phyloP scores from a whole-genome alignment of 2,329 filamentous ascomycete species.

The Ophiostoma ips region DNA sequence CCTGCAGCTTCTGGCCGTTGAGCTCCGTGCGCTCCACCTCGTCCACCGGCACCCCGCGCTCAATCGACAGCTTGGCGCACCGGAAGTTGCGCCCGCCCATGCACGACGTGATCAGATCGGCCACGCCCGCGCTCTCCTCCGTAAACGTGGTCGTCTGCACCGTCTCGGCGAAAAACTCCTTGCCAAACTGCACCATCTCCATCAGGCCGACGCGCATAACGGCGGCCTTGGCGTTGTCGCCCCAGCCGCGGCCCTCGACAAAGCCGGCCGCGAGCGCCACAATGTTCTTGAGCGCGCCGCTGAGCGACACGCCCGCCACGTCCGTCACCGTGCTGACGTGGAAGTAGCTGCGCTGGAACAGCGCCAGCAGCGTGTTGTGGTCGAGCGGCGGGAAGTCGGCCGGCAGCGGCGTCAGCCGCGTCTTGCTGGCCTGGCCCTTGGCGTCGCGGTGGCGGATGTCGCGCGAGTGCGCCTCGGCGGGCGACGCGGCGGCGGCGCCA shows the following conservation, averaged over 20 bases:
- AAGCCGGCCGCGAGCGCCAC: constrained; percentile 90
- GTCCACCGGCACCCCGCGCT: constrained; percentile 64
- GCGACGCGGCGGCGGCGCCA: too few species aligned
- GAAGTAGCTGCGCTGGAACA: constrained; percentile 96
- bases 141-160: constrained; percentile 79
- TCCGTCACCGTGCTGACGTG: constrained; percentile 88
- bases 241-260: constrained; percentile 91
- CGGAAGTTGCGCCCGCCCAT: constrained; percentile 86
- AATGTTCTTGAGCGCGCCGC: constrained; percentile 92
- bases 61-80: constrained; percentile 77
- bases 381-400: constrained; percentile 74
- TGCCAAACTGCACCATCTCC: constrained; percentile 94
- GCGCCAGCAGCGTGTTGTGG: constrained; percentile 64
- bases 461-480: constrained; percentile 11
- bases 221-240: constrained; percentile 96
- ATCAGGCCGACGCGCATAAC: constrained; percentile 92
- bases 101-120: constrained; percentile 90
- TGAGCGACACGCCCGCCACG: constrained; percentile 91
- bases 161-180: constrained; percentile 78
- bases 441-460: constrained; percentile 39
- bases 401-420: constrained; percentile 62
- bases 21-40: constrained; percentile 82
- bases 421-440: constrained; percentile 51
- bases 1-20: constrained; percentile 94
- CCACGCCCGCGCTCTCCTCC: constrained; percentile 90